A percentile compares a stretch with the other conserved stretches of the same genome.
Evolutionary conservation across 495 filamentous ascomycete genomes (phyloP).

Genomic region (Podospora conica): DNA sequence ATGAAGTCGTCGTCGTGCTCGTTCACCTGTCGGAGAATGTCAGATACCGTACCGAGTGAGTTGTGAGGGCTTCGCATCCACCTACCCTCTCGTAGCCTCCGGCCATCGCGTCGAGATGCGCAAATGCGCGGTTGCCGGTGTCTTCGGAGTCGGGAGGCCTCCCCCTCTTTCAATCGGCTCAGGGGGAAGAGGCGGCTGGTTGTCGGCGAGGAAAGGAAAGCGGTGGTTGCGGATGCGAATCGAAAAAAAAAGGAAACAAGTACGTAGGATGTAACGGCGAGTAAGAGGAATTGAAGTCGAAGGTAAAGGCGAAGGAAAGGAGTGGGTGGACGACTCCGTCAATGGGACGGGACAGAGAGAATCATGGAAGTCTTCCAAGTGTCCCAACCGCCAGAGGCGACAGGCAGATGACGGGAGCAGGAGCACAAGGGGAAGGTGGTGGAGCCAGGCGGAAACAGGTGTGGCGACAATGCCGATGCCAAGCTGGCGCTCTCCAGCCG

Average conservation of each 20-base stretch:
- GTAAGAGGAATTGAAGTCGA: neutral
- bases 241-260: neutral
- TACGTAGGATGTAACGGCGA: neutral
- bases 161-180: slow-evolving; percentile 2
- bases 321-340: neutral
- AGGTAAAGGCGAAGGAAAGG: neutral
- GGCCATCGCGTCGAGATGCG: slow-evolving; percentile 52
- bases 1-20: slow-evolving; percentile 38
- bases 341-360: neutral
- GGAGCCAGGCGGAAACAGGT: neutral
- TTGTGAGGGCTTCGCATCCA: slow-evolving; percentile 19
- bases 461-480: neutral
- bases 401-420: neutral
- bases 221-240: neutral
- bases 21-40: slow-evolving; percentile 32
- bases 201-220: neutral
- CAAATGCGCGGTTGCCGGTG: neutral
- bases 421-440: slow-evolving; percentile 1
- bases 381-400: neutral
- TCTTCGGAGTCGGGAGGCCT: neutral
- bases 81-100: slow-evolving; percentile 81
- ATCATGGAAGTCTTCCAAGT: neutral
- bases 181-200: neutral
- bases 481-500: neutral
- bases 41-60: neutral